Base-by-base conservation (phyloP, 805 yeast species). In the Maudiozyma pseudohumilis region DNA sequence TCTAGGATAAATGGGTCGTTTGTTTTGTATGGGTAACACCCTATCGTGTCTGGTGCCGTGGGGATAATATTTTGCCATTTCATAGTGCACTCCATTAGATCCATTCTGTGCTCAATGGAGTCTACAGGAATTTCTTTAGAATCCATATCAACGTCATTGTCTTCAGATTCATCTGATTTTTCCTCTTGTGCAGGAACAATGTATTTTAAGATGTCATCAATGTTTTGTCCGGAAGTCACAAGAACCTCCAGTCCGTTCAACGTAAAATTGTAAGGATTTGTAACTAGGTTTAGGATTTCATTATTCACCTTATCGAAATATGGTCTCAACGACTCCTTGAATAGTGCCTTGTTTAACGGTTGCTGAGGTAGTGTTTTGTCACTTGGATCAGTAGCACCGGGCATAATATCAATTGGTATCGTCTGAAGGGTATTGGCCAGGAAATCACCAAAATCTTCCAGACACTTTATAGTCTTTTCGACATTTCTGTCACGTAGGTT, bases 41-140 rank as follows among this genome's bases (percentile, higher is more conserved):
- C 81, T 30, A 92, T 61, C 0, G 98, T 92, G 52, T 92, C 97
- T 0, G 98, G 98, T 1, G 96, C 94, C 0, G 96, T 87, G 2
- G 98, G 98, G 1, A 84, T 77, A 18, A 84, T 66, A 52, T 85
- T 85, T 50, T 87, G 89, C 95, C 96, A 88, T 32, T 65, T 61
- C 26, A 92, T 53, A 0, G 84, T 80, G 12, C 75, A 67, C 47
- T 78, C 82, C 64, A 89, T 68, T 49, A 80, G 60, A 16, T 70
- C 68, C 13, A 74, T 47, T 39, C 81, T 60, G 48, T 56, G 46
- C 40, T 51, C 42, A 47, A 59, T 35, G 11, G 47, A 41, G 22
- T 49, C 49, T 23, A 39, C 40, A 28, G 20, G 17, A 12, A n/a
- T 8, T 4, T 18, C 13, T 10, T 17, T 25, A 20, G 32, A 20